Conservation (phyloP, 257 asterid species). For the Fraxinus quadrangulata region DNA sequence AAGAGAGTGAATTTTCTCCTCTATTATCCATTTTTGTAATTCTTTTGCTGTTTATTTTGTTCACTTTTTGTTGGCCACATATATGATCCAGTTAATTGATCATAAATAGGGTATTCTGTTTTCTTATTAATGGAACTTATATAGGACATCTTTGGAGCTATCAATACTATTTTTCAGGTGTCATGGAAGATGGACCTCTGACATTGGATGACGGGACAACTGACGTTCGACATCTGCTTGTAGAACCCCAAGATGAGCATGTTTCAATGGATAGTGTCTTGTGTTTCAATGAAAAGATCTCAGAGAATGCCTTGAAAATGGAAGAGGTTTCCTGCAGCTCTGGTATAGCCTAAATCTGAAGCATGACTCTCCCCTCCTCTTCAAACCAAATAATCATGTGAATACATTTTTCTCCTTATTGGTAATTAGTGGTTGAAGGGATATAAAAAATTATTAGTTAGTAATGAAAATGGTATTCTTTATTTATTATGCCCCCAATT, state of each 20-base stretch:
- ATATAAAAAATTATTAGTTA: background rate
- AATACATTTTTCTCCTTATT: constrained; percentile 17
- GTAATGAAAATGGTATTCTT: background rate
- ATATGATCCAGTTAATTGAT: constrained; percentile 11
- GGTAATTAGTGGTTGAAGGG: constrained; percentile 4
- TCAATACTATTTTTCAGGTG: constrained; percentile 44
- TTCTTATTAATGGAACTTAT: constrained; percentile 18
- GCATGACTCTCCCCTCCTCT: constrained; percentile 3
- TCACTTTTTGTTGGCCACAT: background rate
- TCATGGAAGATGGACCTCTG: constrained; percentile 60
- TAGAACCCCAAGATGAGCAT: constrained; percentile 65
- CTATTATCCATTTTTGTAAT: background rate
- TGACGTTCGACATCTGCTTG: constrained; percentile 60
- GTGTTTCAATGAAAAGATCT: constrained; percentile 55
- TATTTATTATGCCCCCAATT: background rate
- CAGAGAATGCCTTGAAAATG: constrained; percentile 50
- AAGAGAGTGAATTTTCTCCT: background rate
- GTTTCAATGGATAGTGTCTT: constrained; percentile 64
- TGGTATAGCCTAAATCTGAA: constrained; percentile 47
- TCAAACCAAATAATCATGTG: constrained; percentile 1
- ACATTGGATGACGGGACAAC: constrained; percentile 61
- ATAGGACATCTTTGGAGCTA: constrained; percentile 20
- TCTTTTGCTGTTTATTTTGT: background rate
- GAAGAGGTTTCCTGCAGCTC: constrained; percentile 51
- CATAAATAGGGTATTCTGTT: constrained; percentile 1